Conservation (phyloP, 2,329 filamentous ascomycete genomes). For the Aureobasidium sp. region DNA sequence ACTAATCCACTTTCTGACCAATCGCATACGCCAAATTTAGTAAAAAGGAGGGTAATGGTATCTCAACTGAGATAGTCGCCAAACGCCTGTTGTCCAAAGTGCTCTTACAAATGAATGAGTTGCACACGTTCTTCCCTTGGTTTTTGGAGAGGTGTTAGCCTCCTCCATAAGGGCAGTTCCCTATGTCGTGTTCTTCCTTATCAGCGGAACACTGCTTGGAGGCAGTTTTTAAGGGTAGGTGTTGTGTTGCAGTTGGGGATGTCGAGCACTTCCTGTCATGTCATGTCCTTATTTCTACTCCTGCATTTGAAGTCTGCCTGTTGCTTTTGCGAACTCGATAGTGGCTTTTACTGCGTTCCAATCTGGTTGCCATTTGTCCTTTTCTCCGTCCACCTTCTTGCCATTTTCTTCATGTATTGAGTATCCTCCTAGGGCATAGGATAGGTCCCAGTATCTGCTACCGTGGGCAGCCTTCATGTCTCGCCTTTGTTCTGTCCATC, state of each 20-base stretch:
- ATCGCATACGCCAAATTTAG: background rate
- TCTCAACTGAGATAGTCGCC: background rate
- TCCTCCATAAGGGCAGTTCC: background rate
- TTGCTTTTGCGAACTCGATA: background rate
- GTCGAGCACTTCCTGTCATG: background rate
- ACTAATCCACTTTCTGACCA: background rate
- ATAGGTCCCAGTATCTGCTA: background rate
- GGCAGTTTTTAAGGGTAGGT: no score
- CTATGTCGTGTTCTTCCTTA: background rate
- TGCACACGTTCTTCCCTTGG: background rate
- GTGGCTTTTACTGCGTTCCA: background rate
- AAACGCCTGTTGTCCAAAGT: background rate
- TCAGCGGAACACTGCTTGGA: no score
- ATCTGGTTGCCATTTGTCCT: slow-evolving; percentile 1
- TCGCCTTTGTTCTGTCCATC: background rate
- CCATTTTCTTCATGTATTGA: background rate
- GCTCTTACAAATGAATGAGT: background rate
- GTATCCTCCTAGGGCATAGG: slow-evolving; percentile 1
- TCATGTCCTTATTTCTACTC: no score
- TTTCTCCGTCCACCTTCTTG: slow-evolving; percentile 1
- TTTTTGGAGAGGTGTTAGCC: background rate
- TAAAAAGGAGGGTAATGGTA: background rate
- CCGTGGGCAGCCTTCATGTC: background rate
- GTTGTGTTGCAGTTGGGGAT: no score
- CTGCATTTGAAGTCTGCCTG: background rate